Evolutionary conservation across 805 yeast species (phyloP).

Genomic region (Saccharomycopsis malanga): DNA sequence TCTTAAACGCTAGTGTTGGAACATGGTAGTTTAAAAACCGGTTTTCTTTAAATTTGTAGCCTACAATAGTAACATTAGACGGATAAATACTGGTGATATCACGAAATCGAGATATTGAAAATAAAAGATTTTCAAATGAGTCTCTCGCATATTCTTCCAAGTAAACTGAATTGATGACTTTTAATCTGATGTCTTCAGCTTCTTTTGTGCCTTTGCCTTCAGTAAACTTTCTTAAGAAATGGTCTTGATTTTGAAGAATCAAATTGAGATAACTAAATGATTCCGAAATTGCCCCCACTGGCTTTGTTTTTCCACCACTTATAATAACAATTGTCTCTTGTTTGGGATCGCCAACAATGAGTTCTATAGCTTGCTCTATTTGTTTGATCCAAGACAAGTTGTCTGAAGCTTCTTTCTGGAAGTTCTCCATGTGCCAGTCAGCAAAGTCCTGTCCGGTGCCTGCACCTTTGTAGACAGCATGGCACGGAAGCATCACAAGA

Average conservation of each 20-base stretch:
- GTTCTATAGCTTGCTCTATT: constrained; percentile 38
- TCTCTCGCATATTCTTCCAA: constrained; percentile 73
- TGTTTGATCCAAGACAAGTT: constrained; percentile 62
- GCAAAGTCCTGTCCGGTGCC: constrained; percentile 37
- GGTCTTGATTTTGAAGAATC: constrained; percentile 15
- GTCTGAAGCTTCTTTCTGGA: constrained; percentile 64
- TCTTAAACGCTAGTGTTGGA: constrained; percentile 40
- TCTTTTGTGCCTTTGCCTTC: constrained; percentile 2
- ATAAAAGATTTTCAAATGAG: constrained; percentile 70
- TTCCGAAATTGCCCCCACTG: constrained; percentile 52
- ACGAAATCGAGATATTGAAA: constrained; percentile 47
- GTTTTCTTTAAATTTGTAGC: constrained; percentile 64
- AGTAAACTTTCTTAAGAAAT: background rate
- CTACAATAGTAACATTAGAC: constrained; percentile 45
- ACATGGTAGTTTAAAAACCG: constrained; percentile 55
- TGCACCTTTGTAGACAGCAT: constrained; percentile 20
- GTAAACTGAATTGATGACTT: constrained; percentile 28
- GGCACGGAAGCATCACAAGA: constrained; percentile 20
- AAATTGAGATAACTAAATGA: constrained; percentile 44
- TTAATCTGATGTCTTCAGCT: constrained; percentile 1
- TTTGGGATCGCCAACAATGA: constrained; percentile 28
- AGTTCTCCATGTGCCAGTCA: constrained; percentile 64
- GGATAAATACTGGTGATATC: constrained; percentile 47
- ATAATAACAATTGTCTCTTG: constrained; percentile 35
- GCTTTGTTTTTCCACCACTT: constrained; percentile 69